A percentile compares a stretch with the other conserved stretches of the same genome.
Conservation (phyloP, 352 stramenopile species). For the Pythium sukuiense region DNA sequence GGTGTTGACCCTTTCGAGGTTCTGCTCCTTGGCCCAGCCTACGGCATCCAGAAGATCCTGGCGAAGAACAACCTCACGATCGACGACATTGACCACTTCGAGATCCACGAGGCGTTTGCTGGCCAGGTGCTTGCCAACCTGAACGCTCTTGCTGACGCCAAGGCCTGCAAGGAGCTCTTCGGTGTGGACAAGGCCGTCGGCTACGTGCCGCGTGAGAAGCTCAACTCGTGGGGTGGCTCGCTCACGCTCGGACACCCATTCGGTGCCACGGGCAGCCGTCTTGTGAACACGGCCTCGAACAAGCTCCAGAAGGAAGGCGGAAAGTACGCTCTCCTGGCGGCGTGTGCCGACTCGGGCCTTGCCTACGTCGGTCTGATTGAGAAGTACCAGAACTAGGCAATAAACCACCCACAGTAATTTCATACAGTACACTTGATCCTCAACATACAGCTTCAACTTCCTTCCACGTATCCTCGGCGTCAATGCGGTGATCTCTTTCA, state of each 20-base stretch:
- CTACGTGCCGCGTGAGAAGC: constrained; percentile 91
- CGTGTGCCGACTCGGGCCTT: constrained; percentile 97
- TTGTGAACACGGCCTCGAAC: constrained; percentile 97
- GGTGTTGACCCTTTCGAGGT: constrained; percentile 96
- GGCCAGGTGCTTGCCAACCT: constrained; percentile 98
- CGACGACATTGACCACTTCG: constrained; percentile 97
- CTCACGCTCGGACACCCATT: constrained; percentile 98
- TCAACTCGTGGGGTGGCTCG: constrained; percentile 98
- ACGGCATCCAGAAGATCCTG: constrained; percentile 89
- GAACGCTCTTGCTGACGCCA: constrained; percentile 92
- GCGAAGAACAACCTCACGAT: constrained; percentile 84
- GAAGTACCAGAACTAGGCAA: constrained; percentile 64
- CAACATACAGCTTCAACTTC: not conserved
- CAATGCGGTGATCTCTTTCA: too few relatives aligned
- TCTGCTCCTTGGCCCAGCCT: constrained; percentile 94
- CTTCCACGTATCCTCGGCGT: not conserved
- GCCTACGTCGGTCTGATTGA: constrained; percentile 96
- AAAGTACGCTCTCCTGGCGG: constrained; percentile 96
- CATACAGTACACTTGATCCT: constrained; percentile 1
- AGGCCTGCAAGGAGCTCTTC: constrained; percentile 96
- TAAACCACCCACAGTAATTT: constrained; percentile 2
- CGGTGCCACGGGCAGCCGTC: constrained; percentile 93
- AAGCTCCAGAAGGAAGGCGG: constrained; percentile 95
- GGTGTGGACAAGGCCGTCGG: constrained; percentile 89
- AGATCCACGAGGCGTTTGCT: constrained; percentile 99